Evolutionary conservation across 2,329 filamentous ascomycete species (phyloP), one percentile per base, ranked within the genome.

Genomic region (Fonsecaea monophora): DNA sequence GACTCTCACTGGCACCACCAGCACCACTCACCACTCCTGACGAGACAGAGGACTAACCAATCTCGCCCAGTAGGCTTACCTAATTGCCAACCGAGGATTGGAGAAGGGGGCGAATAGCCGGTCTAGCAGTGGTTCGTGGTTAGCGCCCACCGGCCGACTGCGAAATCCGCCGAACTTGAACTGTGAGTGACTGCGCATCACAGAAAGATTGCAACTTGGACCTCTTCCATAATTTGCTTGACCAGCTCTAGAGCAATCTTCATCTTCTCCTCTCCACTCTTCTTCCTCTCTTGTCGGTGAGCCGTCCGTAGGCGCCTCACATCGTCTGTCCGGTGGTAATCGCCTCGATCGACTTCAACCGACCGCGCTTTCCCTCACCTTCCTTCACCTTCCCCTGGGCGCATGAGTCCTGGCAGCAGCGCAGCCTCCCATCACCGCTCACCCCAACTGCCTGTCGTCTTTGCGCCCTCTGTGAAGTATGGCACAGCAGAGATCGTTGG

Each of bases 141-240:
- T 50, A 50, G 45, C 45, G 45, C 45, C 45, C 45, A 50, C 45
- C 45, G n/a, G 18, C 45, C n/a, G 45, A 50, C 59, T 60, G 57
- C 57, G 59, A 61, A 53, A 53, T 61, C 59, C 59, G 59, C 59
- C 59, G 59, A 61, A 55, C 40, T 60, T 60, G 40, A 37, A 58
- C 40, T 53, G 45, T 21, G 3, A 25, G 21, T 50, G 34, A 61
- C 45, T 61, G 59, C 59, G 59, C 59, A 50, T 50, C 45, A 25
- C 18, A 50, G 45, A 50, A 50, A 50, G 45, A 50, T 50, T 50
- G 18, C 45, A 50, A 50, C 45, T 50, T 50, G 45, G 18, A 50
- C 45, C 45, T 50, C 53, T 35, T 15, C 34, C 30, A 35, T 4
- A 48, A 21, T 45, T 34, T 42, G 38, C 59, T 40, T 38, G 48